Base-by-base conservation (phyloP, 148 eudicot genomes). In the Amaranthus palmeri region DNA sequence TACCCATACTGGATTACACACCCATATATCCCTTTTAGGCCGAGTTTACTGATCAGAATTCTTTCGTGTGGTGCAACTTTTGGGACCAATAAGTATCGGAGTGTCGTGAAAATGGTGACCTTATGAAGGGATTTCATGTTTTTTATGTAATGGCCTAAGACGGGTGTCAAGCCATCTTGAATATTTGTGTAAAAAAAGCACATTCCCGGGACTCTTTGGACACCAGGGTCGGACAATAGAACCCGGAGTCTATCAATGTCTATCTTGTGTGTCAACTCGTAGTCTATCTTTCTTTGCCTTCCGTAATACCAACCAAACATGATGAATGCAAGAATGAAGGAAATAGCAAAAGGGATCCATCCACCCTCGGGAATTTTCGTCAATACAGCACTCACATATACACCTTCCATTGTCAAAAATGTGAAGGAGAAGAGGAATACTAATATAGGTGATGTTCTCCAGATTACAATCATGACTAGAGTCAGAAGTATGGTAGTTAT, bases 321-420 rank as follows among this genome's bases (percentile, higher is more conserved):
- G 54, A 86, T 82, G 80, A 82, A 74, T 1, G 86, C 87, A n/a
- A 86, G 83, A 71, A 80, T 65, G 64, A 84, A 53, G 48, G 90
- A 85, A 54, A 87, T 89, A 52, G 90, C 88, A 42, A 89, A 89
- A 18, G 93, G 93, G 59, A 89, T 85, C 93, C 93, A 89, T 49
- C 91, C 93, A 12, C 93, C 91, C 78, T 89, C 86, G 15, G 73
- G 83, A 47, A 89, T 70, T 76, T 89, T 89, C 66, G 83, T 89
- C 58, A 80, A 76, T 48, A 87, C 86, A 2, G 91, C 83, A 70
- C 88, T 87, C 9, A 87, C 83, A 18, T 87, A 87, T 6, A 84
- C 44, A 49, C 81, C 76, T 78, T 89, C 95, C 86, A 87, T 75
- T 10, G 73, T 65, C 17, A 87, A 74, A 46, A 85, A 89, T 56